These are phyloP conservation scores for Chlorella variabilis DNA, from an alignment of 163 green algal genomes.

Conservation along the genomic window DNA sequence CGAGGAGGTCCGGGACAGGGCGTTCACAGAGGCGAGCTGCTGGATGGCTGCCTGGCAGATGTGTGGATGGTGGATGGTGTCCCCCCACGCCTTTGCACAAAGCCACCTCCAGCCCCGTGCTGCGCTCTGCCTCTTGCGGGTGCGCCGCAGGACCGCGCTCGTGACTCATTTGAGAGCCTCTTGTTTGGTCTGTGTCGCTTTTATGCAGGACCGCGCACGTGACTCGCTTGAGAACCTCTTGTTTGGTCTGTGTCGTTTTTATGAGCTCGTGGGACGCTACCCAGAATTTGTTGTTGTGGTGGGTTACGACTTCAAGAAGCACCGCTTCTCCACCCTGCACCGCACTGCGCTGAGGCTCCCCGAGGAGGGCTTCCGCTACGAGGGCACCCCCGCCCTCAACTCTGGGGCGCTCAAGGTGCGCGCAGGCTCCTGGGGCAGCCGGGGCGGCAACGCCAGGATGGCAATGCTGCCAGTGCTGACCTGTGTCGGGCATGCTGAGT, in stretches of 20 bases:
- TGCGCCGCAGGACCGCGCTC: slow-evolving; percentile 83
- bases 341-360: slow-evolving; percentile 74
- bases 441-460: no score
- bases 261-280: slow-evolving; percentile 79
- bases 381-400: slow-evolving; percentile 68
- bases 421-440: no score
- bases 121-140: no score
- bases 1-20: slow-evolving; percentile 52
- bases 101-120: no score
- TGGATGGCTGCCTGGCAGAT: no score
- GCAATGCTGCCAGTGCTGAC: background rate
- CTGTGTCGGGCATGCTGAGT: no score
- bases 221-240: slow-evolving; percentile 93
- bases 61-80: no score
- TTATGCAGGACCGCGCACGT: slow-evolving; percentile 76
- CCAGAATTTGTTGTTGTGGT: slow-evolving; percentile 77
- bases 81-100: no score
- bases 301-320: slow-evolving; percentile 86
- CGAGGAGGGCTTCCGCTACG: slow-evolving; percentile 67
- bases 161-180: slow-evolving; percentile 92
- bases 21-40: slow-evolving; percentile 71
- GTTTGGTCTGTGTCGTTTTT: slow-evolving; percentile 86
- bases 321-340: slow-evolving; percentile 76
- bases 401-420: slow-evolving; percentile 29
- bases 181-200: slow-evolving; percentile 84